phyloP scores from a whole-genome alignment of 1,284 basidiomycete species.

The Lentinus polychrous region DNA sequence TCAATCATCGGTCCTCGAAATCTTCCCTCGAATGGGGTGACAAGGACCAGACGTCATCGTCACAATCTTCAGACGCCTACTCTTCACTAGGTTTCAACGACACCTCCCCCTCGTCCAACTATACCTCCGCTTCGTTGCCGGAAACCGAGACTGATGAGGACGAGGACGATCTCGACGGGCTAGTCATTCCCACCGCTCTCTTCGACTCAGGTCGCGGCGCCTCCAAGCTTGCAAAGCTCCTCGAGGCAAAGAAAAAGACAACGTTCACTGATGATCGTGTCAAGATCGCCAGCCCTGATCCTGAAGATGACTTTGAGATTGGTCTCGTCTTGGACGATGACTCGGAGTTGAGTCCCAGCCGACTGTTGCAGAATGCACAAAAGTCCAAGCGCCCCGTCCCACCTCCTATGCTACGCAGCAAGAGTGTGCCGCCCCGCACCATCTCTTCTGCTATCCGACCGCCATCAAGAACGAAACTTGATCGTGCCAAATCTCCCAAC shows the following conservation, averaged over 20 bases:
- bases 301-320: constrained; percentile 76
- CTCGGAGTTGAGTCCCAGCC: constrained; percentile 69
- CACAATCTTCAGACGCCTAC: constrained; percentile 77
- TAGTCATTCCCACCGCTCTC: constrained; percentile 66
- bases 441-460: constrained; percentile 40
- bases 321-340: constrained; percentile 78
- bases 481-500: constrained; percentile 63
- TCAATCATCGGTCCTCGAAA: constrained; percentile 69
- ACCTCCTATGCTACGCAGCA: constrained; percentile 26
- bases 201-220: constrained; percentile 65
- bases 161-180: constrained; percentile 68
- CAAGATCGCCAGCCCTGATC: constrained; percentile 51
- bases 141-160: constrained; percentile 66
- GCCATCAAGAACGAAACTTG: constrained; percentile 50
- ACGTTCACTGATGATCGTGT: constrained; percentile 38
- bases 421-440: constrained; percentile 47
- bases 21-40: constrained; percentile 79
- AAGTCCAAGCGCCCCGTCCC: constrained; percentile 33
- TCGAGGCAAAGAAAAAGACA: constrained; percentile 69
- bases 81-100: constrained; percentile 69
- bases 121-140: constrained; percentile 56
- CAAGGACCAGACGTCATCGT: constrained; percentile 72
- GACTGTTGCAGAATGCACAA: constrained; percentile 52
- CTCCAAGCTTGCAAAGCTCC: constrained; percentile 61
- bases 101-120: constrained; percentile 64